A percentile compares a stretch with the other conserved stretches of the same genome.
These are phyloP conservation scores for Backusella macrospora DNA, from an alignment of 192 early-diverging fungal species.

Conservation along the genomic window DNA sequence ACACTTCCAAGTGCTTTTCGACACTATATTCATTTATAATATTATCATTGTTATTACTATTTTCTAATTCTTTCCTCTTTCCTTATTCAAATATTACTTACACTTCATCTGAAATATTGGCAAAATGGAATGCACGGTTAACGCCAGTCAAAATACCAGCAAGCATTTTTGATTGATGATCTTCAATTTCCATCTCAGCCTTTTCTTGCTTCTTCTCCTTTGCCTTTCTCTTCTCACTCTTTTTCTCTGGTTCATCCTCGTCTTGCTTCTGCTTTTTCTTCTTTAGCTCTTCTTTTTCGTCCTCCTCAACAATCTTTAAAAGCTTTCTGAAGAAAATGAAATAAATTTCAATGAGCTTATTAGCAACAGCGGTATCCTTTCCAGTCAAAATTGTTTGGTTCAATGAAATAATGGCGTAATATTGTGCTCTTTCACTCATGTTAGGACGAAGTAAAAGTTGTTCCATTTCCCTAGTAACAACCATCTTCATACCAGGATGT, in stretches of 20 bases:
- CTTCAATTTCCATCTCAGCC: conserved; percentile 53
- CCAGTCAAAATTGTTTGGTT: conserved; percentile 90
- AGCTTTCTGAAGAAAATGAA: conserved; percentile 89
- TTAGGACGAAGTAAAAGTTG: conserved; percentile 80
- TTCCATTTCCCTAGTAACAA: conserved; percentile 87
- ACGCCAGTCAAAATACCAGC: conserved; percentile 92
- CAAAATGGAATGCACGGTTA: conserved; percentile 92
- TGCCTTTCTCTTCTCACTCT: conserved; percentile 31
- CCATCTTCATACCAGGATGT: conserved; percentile 86
- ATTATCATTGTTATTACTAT: background rate
- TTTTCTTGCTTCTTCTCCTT: conserved; percentile 36
- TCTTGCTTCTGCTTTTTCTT: conserved; percentile 40
- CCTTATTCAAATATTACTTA: conserved; percentile 28
- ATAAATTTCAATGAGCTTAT: conserved; percentile 87
- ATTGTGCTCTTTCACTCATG: conserved; percentile 79
- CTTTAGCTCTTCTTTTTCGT: conserved; percentile 54
- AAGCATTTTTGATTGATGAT: conserved; percentile 82
- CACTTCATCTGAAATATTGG: conserved; percentile 77
- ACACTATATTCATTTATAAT: conserved; percentile 47
- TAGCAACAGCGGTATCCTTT: conserved; percentile 73
- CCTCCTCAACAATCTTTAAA: conserved; percentile 55
- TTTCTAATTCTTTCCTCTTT: background rate
- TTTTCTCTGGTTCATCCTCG: conserved; percentile 26
- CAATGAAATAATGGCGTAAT: conserved; percentile 89
- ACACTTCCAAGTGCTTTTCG: conserved; percentile 81